Evolutionary conservation across 495 filamentous ascomycete genomes (phyloP).

Genomic region (Ramalina peruviana): DNA sequence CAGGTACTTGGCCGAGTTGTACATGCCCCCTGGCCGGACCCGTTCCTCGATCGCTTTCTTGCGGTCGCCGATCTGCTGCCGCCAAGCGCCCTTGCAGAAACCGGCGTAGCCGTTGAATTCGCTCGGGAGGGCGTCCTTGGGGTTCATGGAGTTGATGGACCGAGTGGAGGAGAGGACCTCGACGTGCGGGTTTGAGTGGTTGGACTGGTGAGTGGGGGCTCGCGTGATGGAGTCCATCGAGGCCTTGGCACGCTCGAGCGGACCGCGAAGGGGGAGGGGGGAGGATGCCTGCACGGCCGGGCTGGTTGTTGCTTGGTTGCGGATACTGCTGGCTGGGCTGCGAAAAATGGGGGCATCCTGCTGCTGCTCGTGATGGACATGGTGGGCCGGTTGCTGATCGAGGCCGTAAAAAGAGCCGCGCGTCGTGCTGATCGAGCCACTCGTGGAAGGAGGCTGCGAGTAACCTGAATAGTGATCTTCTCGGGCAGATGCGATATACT

Average conservation of each 20-base stretch:
- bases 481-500: conserved; percentile 5
- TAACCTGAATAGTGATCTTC: not conserved
- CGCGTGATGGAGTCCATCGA: not conserved
- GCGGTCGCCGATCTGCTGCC: conserved; percentile 25
- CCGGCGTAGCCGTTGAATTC: conserved; percentile 32
- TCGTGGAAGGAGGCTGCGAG: not conserved
- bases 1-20: conserved; percentile 22
- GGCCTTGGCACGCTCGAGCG: not conserved
- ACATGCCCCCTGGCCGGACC: conserved; percentile 25
- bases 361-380: not conserved
- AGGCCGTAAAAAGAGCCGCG: not conserved
- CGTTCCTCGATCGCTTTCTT: conserved; percentile 24
- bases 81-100: conserved; percentile 40
- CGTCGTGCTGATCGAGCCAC: conserved; percentile 4
- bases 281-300: not conserved
- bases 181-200: not conserved
- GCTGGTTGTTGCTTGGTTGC: not conserved
- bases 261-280: not conserved
- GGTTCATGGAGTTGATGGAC: conserved; percentile 5
- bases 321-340: not conserved
- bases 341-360: not conserved
- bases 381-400: conserved; percentile 1
- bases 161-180: conserved; percentile 7
- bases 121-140: conserved; percentile 19
- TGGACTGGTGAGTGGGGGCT: not conserved